Evolutionary conservation across 2,329 filamentous ascomycete genomes (phyloP), one percentile per base, ranked within the genome.

Genomic region (Sporothrix pallida): DNA sequence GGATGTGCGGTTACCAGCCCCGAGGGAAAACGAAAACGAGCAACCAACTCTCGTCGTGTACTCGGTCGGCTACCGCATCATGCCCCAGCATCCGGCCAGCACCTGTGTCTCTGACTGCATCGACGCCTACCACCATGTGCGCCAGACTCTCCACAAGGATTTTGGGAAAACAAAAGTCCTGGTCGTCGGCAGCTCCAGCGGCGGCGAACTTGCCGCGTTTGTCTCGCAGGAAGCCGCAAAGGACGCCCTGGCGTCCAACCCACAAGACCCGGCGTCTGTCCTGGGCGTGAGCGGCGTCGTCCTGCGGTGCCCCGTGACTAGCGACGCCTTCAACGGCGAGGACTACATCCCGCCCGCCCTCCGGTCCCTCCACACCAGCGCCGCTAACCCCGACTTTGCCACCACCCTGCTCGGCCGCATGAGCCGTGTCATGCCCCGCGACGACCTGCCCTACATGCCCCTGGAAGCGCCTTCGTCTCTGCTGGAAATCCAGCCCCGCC

Each of bases 271-370:
- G 31, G 46, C 46, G 46, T 48, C 15, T 48, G 8, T 2, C 31
- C 31, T 37, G 31, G 65, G 52, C 12, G 17, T 44, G 7, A 26
- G 75, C 42, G 86, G 85, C 15, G 79, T 86, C 3, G 75, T 86
- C 3, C 78, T 87, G n/a, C 81, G 85, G 69, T 84, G 84, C 23
- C 85, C 86, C 1, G 85, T 87, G 31, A 86, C 84, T 2, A 83
- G 81, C 72, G 84, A 87, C 77, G 81, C 82, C 17, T 83, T 82
- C 42, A 81, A 80, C 23, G 81, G 80, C 20, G 71, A 74, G 0
- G 79, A 79, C 5, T 82, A 81, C 65, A 79, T 87, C 4, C 84
- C 84, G 0, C 74, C 78, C 20, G 63, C 72, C 6, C 78, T 86
- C 23, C 79, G 78, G 1, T 67, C 75, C 0, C 76, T 80, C 44